Percentiles rank a stretch among this genome's conserved stretches.
phyloP scores from a whole-genome alignment of 768 basidiomycete genomes.

The Phylloporus rhodoxanthus region DNA sequence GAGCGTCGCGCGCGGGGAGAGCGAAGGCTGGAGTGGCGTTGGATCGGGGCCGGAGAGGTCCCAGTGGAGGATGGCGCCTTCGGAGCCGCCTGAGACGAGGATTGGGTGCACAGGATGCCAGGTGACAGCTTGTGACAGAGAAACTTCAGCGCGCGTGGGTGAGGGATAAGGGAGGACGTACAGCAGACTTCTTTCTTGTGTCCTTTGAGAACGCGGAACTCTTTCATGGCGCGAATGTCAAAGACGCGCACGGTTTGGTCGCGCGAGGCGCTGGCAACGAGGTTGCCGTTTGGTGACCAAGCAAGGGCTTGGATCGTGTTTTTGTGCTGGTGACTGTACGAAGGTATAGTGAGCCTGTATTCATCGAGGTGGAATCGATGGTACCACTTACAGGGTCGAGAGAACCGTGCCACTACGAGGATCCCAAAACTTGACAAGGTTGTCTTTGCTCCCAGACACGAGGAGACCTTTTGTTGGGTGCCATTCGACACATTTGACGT shows the following conservation, averaged over 20 bases:
- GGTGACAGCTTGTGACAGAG: constrained; percentile 58
- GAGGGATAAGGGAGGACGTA: constrained; percentile 36
- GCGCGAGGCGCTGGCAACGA: constrained; percentile 90
- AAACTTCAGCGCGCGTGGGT: background rate
- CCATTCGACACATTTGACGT: constrained; percentile 98
- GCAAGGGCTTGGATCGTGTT: constrained; percentile 90
- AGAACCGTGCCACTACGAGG: constrained; percentile 87
- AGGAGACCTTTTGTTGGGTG: constrained; percentile 95
- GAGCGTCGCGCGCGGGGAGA: constrained; percentile 72
- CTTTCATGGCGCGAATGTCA: constrained; percentile 97
- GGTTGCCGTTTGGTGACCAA: constrained; percentile 93
- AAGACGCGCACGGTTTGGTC: constrained; percentile 95
- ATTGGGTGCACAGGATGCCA: constrained; percentile 96
- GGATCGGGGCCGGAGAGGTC: constrained; percentile 66
- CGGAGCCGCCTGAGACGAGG: constrained; percentile 89
- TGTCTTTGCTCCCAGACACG: constrained; percentile 95
- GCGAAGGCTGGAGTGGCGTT: constrained; percentile 32
- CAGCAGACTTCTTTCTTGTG: constrained; percentile 99
- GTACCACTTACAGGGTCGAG: constrained; percentile 70
- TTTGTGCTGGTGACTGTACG: constrained; percentile 84
- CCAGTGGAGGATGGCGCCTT: constrained; percentile 94
- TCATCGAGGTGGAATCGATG: background rate
- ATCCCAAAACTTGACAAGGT: constrained; percentile 99
- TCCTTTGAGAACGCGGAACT: constrained; percentile 84
- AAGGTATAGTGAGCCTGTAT: background rate